Conservation (phyloP, 176 grass and related monocot species). For the Ensete glaucum region DNA sequence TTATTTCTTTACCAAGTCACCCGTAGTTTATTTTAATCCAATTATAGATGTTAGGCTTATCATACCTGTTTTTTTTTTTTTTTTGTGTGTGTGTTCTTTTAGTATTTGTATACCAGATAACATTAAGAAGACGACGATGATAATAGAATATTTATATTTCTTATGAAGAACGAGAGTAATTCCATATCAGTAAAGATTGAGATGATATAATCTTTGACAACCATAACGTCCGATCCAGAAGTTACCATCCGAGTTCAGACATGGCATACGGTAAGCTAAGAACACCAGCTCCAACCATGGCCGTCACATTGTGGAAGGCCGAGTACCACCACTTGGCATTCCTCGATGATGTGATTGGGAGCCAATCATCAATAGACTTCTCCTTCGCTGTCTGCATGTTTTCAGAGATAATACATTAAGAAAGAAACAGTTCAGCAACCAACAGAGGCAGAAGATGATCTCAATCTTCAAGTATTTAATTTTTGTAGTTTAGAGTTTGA, state of each 20-base stretch:
- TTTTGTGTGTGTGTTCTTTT: background rate
- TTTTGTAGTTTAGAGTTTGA: no score
- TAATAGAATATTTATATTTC: no score
- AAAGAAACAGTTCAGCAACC: background rate
- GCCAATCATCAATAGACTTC: constrained; percentile 56
- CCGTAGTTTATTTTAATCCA: no score
- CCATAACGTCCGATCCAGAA: background rate
- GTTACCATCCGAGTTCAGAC: constrained; percentile 82
- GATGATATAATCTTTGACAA: no score
- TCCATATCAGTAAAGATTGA: no score
- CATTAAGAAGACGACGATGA: no score
- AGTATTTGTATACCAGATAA: no score
- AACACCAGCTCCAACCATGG: constrained; percentile 91
- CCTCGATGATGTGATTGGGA: constrained; percentile 73
- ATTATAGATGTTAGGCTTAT: no score
- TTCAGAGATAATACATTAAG: background rate
- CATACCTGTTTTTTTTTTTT: background rate
- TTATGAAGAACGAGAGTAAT: no score
- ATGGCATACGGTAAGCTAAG: constrained; percentile 77
- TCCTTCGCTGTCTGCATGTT: constrained; percentile 24
- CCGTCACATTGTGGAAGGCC: constrained; percentile 92
- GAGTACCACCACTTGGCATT: constrained; percentile 97
- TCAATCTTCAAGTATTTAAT: no score
- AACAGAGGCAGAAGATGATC: background rate
- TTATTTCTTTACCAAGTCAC: no score